phyloP scores from a whole-genome alignment of 768 basidiomycete species.

The Dendrothele bispora region DNA sequence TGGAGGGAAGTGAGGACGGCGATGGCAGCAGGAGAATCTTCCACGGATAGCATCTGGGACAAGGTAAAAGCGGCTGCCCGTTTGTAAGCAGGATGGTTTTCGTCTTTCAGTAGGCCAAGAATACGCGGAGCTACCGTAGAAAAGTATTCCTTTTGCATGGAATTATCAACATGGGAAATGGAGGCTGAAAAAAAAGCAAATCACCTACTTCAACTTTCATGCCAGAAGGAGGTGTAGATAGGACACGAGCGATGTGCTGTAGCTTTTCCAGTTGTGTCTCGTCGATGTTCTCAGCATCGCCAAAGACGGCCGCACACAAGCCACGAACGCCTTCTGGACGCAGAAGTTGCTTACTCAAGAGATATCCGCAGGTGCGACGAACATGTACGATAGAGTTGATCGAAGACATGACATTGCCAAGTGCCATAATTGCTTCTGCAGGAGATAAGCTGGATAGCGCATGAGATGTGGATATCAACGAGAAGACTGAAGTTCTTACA shows the following conservation, averaged over 20 bases:
- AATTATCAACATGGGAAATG: constrained; percentile 1
- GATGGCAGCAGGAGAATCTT: constrained; percentile 25
- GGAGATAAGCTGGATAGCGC: constrained; percentile 54
- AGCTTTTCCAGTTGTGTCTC: constrained; percentile 67
- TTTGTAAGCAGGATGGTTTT: constrained; percentile 43
- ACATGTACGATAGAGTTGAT: constrained; percentile 48
- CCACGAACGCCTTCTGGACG: constrained; percentile 71
- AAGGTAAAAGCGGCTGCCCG: constrained; percentile 69
- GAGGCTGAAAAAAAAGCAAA: neutral
- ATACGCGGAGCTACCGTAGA: constrained; percentile 52
- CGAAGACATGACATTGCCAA: constrained; percentile 59
- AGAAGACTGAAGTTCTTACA: constrained; percentile 46
- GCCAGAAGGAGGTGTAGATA: constrained; percentile 61
- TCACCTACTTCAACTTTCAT: constrained; percentile 54
- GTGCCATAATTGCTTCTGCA: constrained; percentile 61
- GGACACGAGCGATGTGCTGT: constrained; percentile 65
- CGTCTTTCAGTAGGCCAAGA: constrained; percentile 45
- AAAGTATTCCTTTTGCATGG: constrained; percentile 58
- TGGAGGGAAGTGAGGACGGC: constrained; percentile 54
- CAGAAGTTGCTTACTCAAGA: constrained; percentile 70
- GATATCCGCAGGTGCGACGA: constrained; percentile 55
- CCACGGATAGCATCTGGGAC: constrained; percentile 57
- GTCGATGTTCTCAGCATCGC: constrained; percentile 53
- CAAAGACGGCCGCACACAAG: constrained; percentile 67
- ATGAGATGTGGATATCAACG: constrained; percentile 8